These are phyloP conservation scores for Solanum microdontum DNA, from an alignment of 257 asterid genomes.

Conservation along the genomic window DNA sequence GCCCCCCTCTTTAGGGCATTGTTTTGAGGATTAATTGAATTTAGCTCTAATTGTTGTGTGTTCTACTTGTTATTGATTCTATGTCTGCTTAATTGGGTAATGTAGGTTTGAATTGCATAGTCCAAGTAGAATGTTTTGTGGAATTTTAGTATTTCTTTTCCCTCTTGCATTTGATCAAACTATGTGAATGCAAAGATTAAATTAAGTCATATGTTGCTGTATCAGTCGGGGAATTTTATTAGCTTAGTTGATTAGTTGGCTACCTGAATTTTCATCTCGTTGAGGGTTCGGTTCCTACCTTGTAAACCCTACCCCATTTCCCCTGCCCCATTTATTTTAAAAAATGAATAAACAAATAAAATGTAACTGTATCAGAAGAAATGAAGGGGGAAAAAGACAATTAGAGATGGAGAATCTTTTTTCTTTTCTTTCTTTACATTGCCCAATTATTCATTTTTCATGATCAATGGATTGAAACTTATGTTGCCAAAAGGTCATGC, in stretches of 20 bases:
- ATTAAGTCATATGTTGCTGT: neutral
- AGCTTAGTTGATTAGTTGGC: neutral
- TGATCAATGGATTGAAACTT: neutral
- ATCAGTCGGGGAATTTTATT: neutral
- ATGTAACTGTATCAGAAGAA: neutral
- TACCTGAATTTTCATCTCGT: neutral
- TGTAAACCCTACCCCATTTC: neutral
- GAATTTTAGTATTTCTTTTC: neutral
- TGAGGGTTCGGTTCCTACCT: neutral
- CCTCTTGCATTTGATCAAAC: neutral
- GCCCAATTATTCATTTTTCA: neutral
- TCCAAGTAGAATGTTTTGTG: neutral
- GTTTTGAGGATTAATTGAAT: neutral
- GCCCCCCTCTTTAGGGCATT: constrained; percentile 1
- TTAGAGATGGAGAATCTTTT: neutral
- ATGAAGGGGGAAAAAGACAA: neutral
- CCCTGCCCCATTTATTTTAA: neutral
- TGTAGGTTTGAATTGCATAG: neutral
- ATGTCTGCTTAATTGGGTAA: neutral
- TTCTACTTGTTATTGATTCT: neutral
- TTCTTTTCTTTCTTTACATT: neutral
- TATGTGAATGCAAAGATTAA: neutral
- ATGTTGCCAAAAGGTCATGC: neutral
- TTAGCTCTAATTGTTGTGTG: neutral
- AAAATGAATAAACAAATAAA: neutral